Evolutionary conservation across 2,329 filamentous ascomycete genomes (phyloP).

Genomic region (Talaromyces amestolkiae): DNA sequence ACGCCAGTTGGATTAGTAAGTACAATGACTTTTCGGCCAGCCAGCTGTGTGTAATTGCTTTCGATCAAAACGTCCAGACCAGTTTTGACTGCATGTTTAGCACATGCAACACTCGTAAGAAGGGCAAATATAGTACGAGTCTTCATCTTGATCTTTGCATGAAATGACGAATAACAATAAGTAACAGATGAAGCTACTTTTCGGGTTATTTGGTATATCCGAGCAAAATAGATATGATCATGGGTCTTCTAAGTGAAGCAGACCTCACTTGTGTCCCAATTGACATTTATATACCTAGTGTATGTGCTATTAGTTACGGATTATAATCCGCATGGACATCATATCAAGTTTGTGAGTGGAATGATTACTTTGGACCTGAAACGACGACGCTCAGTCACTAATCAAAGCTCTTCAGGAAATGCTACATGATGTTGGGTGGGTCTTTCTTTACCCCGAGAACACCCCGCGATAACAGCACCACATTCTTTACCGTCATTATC

Average conservation of each 20-base stretch:
- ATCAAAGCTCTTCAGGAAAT: neutral
- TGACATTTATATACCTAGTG: neutral
- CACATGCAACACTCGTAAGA: neutral
- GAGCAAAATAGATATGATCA: neutral
- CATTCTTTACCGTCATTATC: too few relatives aligned
- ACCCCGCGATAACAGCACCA: neutral
- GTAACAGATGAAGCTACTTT: neutral
- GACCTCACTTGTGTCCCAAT: too few relatives aligned
- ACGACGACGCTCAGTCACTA: neutral
- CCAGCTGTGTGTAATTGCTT: slow-evolving; percentile 12
- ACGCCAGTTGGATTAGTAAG: slow-evolving; percentile 14
- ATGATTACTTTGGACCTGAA: neutral
- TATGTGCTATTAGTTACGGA: neutral
- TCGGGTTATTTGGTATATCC: neutral
- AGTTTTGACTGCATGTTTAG: slow-evolving; percentile 10
- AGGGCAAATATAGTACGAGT: neutral
- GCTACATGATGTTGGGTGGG: neutral
- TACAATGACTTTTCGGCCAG: slow-evolving; percentile 14
- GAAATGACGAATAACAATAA: neutral
- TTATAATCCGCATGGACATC: too few relatives aligned
- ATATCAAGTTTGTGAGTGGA: neutral
- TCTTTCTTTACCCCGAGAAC: neutral
- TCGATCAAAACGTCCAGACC: slow-evolving; percentile 12
- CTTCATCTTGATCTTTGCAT: neutral
- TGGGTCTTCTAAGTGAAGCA: neutral